Evolutionary conservation across 2,329 filamentous ascomycete species (phyloP).

Genomic region (Pseudogymnoascus verrucosus): DNA sequence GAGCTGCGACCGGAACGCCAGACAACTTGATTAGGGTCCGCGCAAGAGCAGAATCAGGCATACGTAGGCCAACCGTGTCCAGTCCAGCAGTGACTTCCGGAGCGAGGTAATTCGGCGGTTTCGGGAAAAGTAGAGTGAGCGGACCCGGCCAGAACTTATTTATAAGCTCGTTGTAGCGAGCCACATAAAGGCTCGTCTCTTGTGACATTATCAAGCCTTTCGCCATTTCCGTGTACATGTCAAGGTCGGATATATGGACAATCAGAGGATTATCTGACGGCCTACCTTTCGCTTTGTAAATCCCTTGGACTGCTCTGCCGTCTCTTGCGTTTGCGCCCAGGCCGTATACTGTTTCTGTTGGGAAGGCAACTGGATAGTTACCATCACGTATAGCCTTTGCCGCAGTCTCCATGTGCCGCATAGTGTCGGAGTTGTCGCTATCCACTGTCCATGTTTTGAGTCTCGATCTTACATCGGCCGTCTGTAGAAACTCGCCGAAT

Average conservation of each 20-base stretch:
- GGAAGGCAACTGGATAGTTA: conserved; percentile 80
- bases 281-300: conserved; percentile 82
- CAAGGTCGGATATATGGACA: conserved; percentile 76
- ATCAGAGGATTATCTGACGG: conserved; percentile 95
- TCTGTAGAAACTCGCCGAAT: background rate
- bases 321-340: conserved; percentile 93
- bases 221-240: conserved; percentile 52
- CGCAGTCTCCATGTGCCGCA: conserved; percentile 33
- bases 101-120: conserved; percentile 61
- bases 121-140: conserved; percentile 79
- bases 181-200: conserved; percentile 18
- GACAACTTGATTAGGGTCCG: conserved; percentile 76
- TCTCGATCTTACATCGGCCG: background rate
- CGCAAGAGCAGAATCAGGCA: conserved; percentile 80
- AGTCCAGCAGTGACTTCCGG: conserved; percentile 88
- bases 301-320: conserved; percentile 75
- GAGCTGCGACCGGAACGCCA: conserved; percentile 74
- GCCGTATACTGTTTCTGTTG: conserved; percentile 96
- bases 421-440: background rate
- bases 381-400: conserved; percentile 57
- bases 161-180: conserved; percentile 64
- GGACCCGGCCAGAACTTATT: conserved; percentile 89
- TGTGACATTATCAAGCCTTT: conserved; percentile 13
- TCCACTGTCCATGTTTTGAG: background rate
- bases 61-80: conserved; percentile 77